phyloP scores from a whole-genome alignment of 1,139 yeast species.

The Suhomyces guaymorum region DNA sequence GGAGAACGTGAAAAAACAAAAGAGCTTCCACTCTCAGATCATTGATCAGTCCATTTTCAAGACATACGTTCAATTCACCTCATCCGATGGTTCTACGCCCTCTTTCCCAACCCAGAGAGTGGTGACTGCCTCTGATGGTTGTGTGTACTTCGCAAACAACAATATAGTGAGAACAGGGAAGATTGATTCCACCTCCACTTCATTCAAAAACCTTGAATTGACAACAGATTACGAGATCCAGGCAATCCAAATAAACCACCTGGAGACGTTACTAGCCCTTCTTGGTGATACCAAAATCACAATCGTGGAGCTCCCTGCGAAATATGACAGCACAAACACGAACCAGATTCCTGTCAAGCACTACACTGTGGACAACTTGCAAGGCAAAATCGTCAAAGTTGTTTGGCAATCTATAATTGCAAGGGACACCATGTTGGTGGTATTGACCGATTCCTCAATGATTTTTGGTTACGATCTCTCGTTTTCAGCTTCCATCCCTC shows the following conservation, averaged over 20 bases:
- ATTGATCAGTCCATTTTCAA: conserved; percentile 11
- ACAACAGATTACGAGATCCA: conserved; percentile 21
- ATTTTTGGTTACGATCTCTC: conserved; percentile 34
- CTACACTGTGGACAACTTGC: conserved; percentile 20
- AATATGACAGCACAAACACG: background rate
- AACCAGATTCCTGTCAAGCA: conserved; percentile 16
- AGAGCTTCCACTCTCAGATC: conserved; percentile 8
- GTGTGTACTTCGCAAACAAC: conserved; percentile 32
- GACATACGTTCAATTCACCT: background rate
- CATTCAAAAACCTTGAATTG: conserved; percentile 23
- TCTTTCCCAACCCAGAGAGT: conserved; percentile 5
- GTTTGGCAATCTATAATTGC: conserved; percentile 36
- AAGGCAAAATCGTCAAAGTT: conserved; percentile 25
- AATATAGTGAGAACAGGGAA: conserved; percentile 33
- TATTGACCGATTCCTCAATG: conserved; percentile 28
- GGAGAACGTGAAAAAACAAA: conserved; percentile 2
- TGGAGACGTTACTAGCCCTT: conserved; percentile 36
- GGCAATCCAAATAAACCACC: conserved; percentile 29
- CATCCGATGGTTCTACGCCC: background rate
- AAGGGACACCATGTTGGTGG: conserved; percentile 32
- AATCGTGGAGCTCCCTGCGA: conserved; percentile 28
- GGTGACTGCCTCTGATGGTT: conserved; percentile 25
- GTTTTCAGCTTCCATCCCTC: conserved; percentile 28
- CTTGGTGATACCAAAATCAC: conserved; percentile 30
- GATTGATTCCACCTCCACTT: conserved; percentile 22